Base-by-base conservation (phyloP, 257 asterid genomes). In the Petunia axillaris region DNA sequence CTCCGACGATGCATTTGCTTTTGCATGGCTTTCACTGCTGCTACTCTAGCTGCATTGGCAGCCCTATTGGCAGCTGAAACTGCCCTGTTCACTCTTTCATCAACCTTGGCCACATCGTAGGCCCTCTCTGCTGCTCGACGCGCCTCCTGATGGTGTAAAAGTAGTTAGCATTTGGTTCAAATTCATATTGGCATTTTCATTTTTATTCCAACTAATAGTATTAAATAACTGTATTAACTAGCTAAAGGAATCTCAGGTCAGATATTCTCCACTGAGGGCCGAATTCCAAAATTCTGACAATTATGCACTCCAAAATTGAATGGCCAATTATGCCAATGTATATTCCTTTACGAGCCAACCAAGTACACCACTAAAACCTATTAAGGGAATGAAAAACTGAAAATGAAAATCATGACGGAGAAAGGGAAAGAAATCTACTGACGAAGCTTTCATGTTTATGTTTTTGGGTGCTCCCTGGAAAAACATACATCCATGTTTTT, bases 1-100 rank as follows among this genome's bases (percentile, higher is more conserved):
- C 85, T 89, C 68, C 92, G 81, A 80, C 74, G 90, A 84, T 88
- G 95, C 95, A 94, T 93, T 90, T 90, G 95, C 87, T 87, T 94
- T 70, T 94, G 98, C 68, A 90, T 93, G 6, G 97, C 95, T 81
- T 91, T 92, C 2, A 92, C 95, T 6, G 98, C 97, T 8, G 95
- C 95, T 25, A 92, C 97, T 88, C 97, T 86, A 60, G 97, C 97
- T 41, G 97, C 94, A 85, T 90, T 92, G 35, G 97, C 98, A 16
- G 98, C 94, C 80, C 79, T 86, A 82, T 92, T 92, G 58, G 97
- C 97, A 14, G 95, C 86, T 59, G 91, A 87, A 5, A 94, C 91
- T 52, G 97, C 97, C 67, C 93, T 64, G 85, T 90, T 94, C 71
- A 94, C 97, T 86, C 97, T 88, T 88, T 91, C 98, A 57, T 94